Evolutionary conservation across 2,329 filamentous ascomycete species (phyloP), one percentile per base, ranked within the genome.

Genomic region (Botrytis fabae): DNA sequence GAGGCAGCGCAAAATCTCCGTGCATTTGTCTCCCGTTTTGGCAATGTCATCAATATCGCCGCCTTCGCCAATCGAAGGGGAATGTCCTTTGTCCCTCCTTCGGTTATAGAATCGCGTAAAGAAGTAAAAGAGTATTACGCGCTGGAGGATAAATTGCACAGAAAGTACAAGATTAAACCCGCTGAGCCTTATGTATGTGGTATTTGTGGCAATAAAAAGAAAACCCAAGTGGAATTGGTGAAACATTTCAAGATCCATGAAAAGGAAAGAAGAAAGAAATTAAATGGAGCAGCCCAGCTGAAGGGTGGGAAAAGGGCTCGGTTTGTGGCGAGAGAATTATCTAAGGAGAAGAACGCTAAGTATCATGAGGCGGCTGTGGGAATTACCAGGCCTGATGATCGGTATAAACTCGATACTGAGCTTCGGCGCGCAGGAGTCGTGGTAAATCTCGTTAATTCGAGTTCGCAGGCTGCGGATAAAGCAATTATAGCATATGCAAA

Each of bases 1-100:
- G 62, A 48, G n/a, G 62, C 62, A 65, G 62, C 20, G 10, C 62
- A 48, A 32, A 65, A 65, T 32, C 42, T 65, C 12, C 62, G 42
- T 18, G 22, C 44, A 38, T 65, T 65, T 22, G 62, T 28, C 44
- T 65, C 62, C 18, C 42, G 44, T 22, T 35, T 65, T 6, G 62
- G 62, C 62, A 35, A 65, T 1, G 62, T 48, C 32, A 48, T 48
- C 20, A 18, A 20, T 22, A 65, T 65, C 5, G 42, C 62, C 62
- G 62, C 62, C 42, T 65, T 65, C 28, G 62, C 62, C 28, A 65
- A 65, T 12, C 12, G 8, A 48, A 25, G 7, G 25, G 44, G 62
- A 48, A 35, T 65, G 44, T 16, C 44, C 1, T 65, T 35, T 42
- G 62, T 65, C 10, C 62, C 62, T 22, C 2, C 62, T 7, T 22